Conservation (phyloP, 192 early-diverging fungal species). For the Backusella circina region DNA sequence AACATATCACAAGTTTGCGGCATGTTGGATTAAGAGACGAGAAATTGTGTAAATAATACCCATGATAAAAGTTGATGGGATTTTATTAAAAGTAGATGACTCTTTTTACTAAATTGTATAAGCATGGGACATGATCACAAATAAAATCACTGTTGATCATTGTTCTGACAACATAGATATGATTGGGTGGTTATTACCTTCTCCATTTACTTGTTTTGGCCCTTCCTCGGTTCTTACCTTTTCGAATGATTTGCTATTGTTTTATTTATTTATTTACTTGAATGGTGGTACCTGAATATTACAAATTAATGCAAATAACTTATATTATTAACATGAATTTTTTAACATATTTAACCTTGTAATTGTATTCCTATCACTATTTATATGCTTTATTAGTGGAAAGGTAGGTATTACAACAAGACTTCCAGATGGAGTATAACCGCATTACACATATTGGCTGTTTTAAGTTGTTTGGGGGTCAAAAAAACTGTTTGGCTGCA, state of each 20-base stretch:
- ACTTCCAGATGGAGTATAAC: background rate
- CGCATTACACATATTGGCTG: background rate
- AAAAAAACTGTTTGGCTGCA: background rate
- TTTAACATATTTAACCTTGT: background rate
- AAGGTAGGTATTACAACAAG: background rate
- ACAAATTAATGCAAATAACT: background rate
- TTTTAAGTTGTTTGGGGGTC: background rate
- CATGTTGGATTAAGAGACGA: background rate
- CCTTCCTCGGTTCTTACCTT: background rate
- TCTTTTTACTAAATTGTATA: background rate
- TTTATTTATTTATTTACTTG: background rate
- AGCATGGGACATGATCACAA: background rate
- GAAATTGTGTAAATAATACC: background rate
- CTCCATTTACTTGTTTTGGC: background rate
- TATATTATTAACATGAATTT: background rate
- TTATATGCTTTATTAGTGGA: background rate
- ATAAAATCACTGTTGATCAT: slow-evolving; percentile 1
- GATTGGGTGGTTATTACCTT: background rate
- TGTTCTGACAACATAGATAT: background rate
- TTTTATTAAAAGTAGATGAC: background rate
- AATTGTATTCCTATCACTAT: too few species aligned
- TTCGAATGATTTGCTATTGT: background rate
- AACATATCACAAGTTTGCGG: background rate
- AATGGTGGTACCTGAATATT: background rate
- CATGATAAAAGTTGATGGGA: background rate